phyloP scores from a whole-genome alignment of 768 basidiomycete genomes.

The Peribolospora baueri region DNA sequence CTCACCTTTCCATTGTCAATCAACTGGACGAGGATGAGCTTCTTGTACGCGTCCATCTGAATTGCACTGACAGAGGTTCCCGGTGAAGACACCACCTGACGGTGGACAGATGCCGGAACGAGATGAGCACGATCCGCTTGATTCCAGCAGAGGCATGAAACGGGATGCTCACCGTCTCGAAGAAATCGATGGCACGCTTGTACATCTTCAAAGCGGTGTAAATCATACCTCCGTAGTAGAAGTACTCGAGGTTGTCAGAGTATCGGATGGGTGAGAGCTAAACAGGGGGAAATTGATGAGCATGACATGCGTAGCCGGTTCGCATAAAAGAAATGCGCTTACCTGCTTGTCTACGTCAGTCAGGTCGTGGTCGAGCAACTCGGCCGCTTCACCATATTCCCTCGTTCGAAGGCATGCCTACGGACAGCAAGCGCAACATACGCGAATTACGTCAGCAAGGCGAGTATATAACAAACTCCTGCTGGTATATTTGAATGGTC shows the following conservation, averaged over 20 bases:
- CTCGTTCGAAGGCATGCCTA: slow-evolving; percentile 36
- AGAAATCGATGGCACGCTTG: slow-evolving; percentile 44
- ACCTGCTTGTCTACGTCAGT: slow-evolving; percentile 31
- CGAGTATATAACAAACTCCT: not conserved
- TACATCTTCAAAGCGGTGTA: slow-evolving; percentile 40
- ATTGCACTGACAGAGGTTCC: slow-evolving; percentile 32
- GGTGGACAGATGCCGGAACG: slow-evolving; percentile 12
- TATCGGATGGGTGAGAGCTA: slow-evolving; percentile 34
- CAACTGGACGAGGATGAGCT: slow-evolving; percentile 50
- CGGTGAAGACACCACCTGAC: slow-evolving; percentile 25
- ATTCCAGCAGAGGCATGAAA: not conserved
- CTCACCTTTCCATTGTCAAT: slow-evolving; percentile 49
- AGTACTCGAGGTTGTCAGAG: slow-evolving; percentile 59
- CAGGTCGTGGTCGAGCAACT: slow-evolving; percentile 38
- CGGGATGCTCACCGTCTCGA: slow-evolving; percentile 46
- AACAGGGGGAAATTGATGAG: not conserved
- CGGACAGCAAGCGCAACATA: no score
- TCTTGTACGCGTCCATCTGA: slow-evolving; percentile 70
- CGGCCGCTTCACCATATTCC: slow-evolving; percentile 34
- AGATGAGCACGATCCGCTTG: not conserved
- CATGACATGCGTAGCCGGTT: slow-evolving; percentile 17
- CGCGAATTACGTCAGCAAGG: no score
- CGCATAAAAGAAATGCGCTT: not conserved
- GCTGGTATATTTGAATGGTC: not conserved
- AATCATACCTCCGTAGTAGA: slow-evolving; percentile 55